Base-by-base conservation (phyloP, 2,329 filamentous ascomycete species). In the Colletotrichum agaves region DNA sequence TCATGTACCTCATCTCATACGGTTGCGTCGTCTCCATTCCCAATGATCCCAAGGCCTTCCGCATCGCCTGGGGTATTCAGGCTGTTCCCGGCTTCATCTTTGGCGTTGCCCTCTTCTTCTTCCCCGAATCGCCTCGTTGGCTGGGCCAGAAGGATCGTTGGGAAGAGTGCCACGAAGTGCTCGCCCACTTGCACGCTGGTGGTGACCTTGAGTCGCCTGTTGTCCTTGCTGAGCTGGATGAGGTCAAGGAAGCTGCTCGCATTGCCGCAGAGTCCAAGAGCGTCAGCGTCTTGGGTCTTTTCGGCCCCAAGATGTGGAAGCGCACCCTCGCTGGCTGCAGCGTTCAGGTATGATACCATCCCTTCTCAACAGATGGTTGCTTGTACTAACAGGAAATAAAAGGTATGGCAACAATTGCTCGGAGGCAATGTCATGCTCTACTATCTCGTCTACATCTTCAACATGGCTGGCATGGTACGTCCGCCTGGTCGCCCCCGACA, bases 1-100 rank as follows among this genome's bases (percentile, higher is more conserved):
- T 91, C 78, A 91, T 91, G 88, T 91, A 90, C 81, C 90, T 88
- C 75, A 86, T 91, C 76, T 85, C 85, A 21, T 86, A 90, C 73
- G 91, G 89, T 21, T 88, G 86, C 76, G 88, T 85, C 62, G 88
- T 84, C 74, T 60, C 62, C 47, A 86, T 92, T 27, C 47, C 47
- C 69, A 74, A 87, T 11, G 76, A 84, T 1, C 81, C 85, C 2
- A 85, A 89, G 2, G 87, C 89, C 11, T 91, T 88, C 88, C 89
- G 85, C 60, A 78, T 89, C 11, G 75, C 73, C 4, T 72, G 64
- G 55, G 66, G 72, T 6, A 43, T 74, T 31, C 73, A 74, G 57
- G 70, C 59, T 27, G 52, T 72, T 46, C 69, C 67, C 11, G 70
- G 74, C 0, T 44, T 71, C 1, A 11, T 76, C 2, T 73, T 76